Percentiles rank a stretch among this genome's conserved stretches.
Conservation (phyloP, 139 green algal species). For the Edaphochlamys debaryana region DNA sequence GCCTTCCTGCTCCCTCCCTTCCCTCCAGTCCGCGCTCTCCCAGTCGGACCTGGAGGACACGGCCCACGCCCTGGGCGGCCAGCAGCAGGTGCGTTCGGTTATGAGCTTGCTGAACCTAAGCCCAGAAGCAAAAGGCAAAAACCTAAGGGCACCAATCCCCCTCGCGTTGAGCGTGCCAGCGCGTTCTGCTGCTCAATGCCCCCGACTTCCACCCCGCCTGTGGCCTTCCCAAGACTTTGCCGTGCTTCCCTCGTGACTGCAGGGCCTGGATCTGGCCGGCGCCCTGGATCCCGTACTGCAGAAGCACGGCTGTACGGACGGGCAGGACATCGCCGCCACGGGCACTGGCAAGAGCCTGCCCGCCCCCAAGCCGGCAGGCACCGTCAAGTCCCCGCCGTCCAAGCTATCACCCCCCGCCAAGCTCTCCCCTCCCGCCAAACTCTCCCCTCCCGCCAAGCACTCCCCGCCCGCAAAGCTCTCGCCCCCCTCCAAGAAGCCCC, state of each 20-base stretch:
- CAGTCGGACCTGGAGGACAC: background rate
- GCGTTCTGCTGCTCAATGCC: no score
- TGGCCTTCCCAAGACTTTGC: no score
- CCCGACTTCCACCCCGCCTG: no score
- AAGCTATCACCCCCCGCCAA: background rate
- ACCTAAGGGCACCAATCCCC: no score
- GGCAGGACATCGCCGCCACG: background rate
- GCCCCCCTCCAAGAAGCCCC: no score
- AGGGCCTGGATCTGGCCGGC: background rate
- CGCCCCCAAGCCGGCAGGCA: background rate
- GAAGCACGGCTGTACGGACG: background rate
- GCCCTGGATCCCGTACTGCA: constrained; percentile 1
- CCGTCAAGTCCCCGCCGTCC: background rate
- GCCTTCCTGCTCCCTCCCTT: no score
- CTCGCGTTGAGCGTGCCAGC: no score
- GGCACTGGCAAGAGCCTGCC: background rate
- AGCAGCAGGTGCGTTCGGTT: background rate
- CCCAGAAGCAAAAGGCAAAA: no score
- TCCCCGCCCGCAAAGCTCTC: background rate
- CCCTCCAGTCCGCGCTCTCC: background rate
- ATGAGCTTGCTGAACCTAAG: no score
- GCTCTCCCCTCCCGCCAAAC: no score
- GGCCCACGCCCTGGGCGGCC: background rate
- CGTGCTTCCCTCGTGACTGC: background rate
- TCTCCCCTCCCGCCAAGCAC: no score